These are phyloP conservation scores for Daldinia decipiens DNA, from an alignment of 495 filamentous ascomycete species.

Conservation along the genomic window DNA sequence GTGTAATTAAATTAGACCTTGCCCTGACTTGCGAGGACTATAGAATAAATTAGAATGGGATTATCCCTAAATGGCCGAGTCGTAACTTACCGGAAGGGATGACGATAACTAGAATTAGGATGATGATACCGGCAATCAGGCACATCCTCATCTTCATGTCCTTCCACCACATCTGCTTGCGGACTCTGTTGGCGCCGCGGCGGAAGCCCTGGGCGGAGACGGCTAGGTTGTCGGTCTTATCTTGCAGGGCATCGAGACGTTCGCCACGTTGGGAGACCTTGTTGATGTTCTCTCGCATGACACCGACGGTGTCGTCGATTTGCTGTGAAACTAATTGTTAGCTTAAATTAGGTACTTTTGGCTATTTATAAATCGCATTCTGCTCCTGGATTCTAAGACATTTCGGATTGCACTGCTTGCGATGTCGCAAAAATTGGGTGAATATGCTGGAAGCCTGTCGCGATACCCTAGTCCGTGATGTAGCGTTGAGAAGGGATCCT, in stretches of 20 bases:
- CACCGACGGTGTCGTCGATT: conserved; percentile 93
- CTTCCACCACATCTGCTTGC: conserved; percentile 87
- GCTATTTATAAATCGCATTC: conserved; percentile 3
- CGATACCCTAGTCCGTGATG: background rate
- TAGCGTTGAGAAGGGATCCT: background rate
- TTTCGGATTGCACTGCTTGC: background rate
- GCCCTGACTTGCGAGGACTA: conserved; percentile 41
- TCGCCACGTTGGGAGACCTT: conserved; percentile 92
- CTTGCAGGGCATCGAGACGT: conserved; percentile 86
- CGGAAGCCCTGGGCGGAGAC: conserved; percentile 92
- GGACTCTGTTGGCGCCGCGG: conserved; percentile 91
- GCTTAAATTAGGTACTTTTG: conserved; percentile 20
- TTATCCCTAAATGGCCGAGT: background rate
- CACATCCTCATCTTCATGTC: conserved; percentile 99
- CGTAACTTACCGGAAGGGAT: conserved; percentile 77
- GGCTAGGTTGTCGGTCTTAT: conserved; percentile 95
- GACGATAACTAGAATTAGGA: conserved; percentile 91
- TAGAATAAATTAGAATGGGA: conserved; percentile 13
- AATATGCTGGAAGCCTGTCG: background rate
- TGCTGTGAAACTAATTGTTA: conserved; percentile 67
- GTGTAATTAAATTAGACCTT: conserved; percentile 25
- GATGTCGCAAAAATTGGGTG: conserved; percentile 10
- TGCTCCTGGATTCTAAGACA: conserved; percentile 16
- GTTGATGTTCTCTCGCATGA: conserved; percentile 95
- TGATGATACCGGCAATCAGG: conserved; percentile 85